Evolutionary conservation across 1,284 basidiomycete genomes (phyloP), one percentile per base, ranked within the genome.

Genomic region (Sphagnurus paluster): DNA sequence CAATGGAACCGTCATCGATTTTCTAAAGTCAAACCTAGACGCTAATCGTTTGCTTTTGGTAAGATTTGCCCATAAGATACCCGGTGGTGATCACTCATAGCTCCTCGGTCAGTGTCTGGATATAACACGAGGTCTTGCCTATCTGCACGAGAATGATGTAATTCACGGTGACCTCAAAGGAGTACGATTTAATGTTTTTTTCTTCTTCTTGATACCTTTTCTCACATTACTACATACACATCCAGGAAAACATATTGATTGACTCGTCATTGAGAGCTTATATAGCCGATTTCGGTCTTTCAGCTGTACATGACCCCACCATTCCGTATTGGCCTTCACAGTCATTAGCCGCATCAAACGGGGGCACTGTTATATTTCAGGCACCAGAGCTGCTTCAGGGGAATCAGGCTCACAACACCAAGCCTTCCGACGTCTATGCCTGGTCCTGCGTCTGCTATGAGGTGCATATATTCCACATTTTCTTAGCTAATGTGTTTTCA

Each of bases 371-470:
- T 11, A 11, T 26, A 11, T 40, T 26, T 26, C 39, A 40, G 24
- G 39, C 39, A 8, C 39, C 39, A 20, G 39, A 40, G 39, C 39
- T 40, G 2, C 21, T 29, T 10, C n/a, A n/a, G n/a, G n/a, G n/a
- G n/a, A n/a, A n/a, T n/a, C n/a, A n/a, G n/a, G n/a, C n/a, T 32
- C 28, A 40, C 14, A 8, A 14, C 13, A 30, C 28, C 16, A 26
- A 20, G 16, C 17, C 24, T 3, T 30, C 28, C 11, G 39, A 30
- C 28, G 14, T 40, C 2, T 40, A 40, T 21, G 39, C 39, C 11
- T 40, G 26, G 26, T 6, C 39, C 2, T 40, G 39, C 17, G 39
- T 40, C 10, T 29, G 28, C 8, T 30, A 40, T 21, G 39, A 40
- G 26, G 39, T 40, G 10, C 17, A 2, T 13, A 6, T 2, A 4